These are phyloP conservation scores for Phytophthora megakarya DNA, from an alignment of 352 stramenopile species.

Conservation along the genomic window DNA sequence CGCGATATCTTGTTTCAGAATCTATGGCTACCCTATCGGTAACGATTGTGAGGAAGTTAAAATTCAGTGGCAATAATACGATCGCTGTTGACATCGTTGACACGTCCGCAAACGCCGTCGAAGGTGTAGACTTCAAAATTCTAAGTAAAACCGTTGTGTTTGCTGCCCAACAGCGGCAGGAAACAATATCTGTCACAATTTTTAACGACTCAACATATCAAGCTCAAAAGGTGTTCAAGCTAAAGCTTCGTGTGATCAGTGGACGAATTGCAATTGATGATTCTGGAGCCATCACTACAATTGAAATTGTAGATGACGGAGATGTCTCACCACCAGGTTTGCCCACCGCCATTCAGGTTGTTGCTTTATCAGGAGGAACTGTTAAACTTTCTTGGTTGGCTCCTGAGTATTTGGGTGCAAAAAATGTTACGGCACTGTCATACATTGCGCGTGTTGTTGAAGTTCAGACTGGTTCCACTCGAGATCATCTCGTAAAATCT, in stretches of 20 bases:
- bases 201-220: slow-evolving; percentile 54
- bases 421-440: slow-evolving; percentile 31
- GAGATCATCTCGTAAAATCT: slow-evolving; percentile 22
- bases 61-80: slow-evolving; percentile 34
- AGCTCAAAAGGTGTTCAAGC: slow-evolving; percentile 39
- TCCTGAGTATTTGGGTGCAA: slow-evolving; percentile 40
- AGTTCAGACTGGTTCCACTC: slow-evolving; percentile 1
- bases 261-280: slow-evolving; percentile 37
- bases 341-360: slow-evolving; percentile 19
- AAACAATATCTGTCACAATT: slow-evolving; percentile 34
- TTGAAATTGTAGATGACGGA: slow-evolving; percentile 60
- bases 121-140: slow-evolving; percentile 44
- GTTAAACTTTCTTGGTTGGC: slow-evolving; percentile 38
- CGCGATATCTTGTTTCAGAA: slow-evolving; percentile 38
- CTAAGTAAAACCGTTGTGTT: slow-evolving; percentile 16
- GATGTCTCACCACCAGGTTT: slow-evolving; percentile 47
- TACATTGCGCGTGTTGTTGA: slow-evolving; percentile 39
- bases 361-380: slow-evolving; percentile 35
- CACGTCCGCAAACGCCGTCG: slow-evolving; percentile 7
- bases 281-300: background rate
- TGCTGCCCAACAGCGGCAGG: slow-evolving; percentile 27
- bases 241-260: slow-evolving; percentile 30
- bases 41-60: slow-evolving; percentile 26
- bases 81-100: slow-evolving; percentile 29
- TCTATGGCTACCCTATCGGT: slow-evolving; percentile 23